Evolutionary conservation across 129 eudicot species (phyloP).

Genomic region (Ambrosia trifida): DNA sequence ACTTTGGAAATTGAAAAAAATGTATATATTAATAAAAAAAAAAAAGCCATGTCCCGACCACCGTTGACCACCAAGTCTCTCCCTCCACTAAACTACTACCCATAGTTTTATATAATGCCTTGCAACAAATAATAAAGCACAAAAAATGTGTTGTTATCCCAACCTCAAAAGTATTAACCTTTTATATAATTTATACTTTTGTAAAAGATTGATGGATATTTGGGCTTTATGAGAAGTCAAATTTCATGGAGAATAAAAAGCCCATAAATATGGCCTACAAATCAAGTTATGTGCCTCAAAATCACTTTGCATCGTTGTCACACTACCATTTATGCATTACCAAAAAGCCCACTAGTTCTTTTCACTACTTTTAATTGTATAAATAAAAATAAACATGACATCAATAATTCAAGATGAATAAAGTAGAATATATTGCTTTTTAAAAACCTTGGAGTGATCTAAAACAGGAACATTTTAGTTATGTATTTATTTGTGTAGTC

Average conservation of each 20-base stretch:
- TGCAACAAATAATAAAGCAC: not conserved
- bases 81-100: not conserved
- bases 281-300: slow-evolving; percentile 27
- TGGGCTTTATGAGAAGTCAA: slow-evolving; percentile 30
- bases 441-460: slow-evolving; percentile 24
- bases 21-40: not conserved
- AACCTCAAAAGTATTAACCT: not conserved
- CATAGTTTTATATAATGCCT: not conserved
- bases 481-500: not conserved
- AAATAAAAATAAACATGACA: slow-evolving; percentile 20
- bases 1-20: not conserved
- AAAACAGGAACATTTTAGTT: slow-evolving; percentile 24
- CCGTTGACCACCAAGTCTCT: not conserved
- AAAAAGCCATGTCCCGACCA: not conserved
- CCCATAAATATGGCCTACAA: slow-evolving; percentile 34
- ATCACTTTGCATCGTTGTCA: slow-evolving; percentile 35
- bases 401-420: slow-evolving; percentile 32
- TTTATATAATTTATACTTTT: not conserved
- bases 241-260: slow-evolving; percentile 14
- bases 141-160: not conserved
- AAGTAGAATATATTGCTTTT: slow-evolving; percentile 26
- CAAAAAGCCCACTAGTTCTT: slow-evolving; percentile 27
- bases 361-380: not conserved
- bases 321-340: slow-evolving; percentile 26
- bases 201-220: not conserved